phyloP scores from a whole-genome alignment of 208 protist species.

The Polymyxa betae region DNA sequence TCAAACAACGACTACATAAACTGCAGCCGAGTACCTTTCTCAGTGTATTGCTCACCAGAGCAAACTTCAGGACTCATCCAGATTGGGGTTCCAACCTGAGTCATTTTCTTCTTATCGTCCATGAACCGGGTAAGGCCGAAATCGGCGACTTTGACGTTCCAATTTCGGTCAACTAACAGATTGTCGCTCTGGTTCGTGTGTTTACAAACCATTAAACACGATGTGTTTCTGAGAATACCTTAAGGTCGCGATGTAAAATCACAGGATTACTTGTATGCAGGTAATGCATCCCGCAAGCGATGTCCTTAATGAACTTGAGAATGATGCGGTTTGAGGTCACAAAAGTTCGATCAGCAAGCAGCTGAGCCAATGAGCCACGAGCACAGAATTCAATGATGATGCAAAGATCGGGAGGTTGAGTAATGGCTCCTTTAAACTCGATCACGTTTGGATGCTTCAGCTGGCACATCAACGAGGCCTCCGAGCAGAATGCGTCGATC shows the following conservation, averaged over 20 bases:
- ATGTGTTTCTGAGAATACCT: no score
- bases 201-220: no score
- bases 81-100: conserved; percentile 67
- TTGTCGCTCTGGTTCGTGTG: no score
- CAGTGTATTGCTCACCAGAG: conserved; percentile 59
- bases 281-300: conserved; percentile 71
- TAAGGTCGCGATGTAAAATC: conserved; percentile 76
- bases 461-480: conserved; percentile 54
- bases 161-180: not conserved
- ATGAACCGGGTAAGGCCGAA: conserved; percentile 65
- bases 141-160: conserved; percentile 62
- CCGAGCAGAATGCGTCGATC: conserved; percentile 55
- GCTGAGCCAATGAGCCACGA: conserved; percentile 64
- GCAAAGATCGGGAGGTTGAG: conserved; percentile 68
- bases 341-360: conserved; percentile 62
- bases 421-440: conserved; percentile 77
- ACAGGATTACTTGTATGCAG: conserved; percentile 69
- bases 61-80: conserved; percentile 74
- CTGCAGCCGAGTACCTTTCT: no score
- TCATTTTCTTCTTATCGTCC: conserved; percentile 63
- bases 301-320: conserved; percentile 67
- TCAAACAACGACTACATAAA: no score
- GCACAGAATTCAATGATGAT: conserved; percentile 73
- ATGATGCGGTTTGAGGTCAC: conserved; percentile 64
- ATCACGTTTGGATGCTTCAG: conserved; percentile 75